phyloP scores from a whole-genome alignment of 805 yeast species.

The Candida chilensis region DNA sequence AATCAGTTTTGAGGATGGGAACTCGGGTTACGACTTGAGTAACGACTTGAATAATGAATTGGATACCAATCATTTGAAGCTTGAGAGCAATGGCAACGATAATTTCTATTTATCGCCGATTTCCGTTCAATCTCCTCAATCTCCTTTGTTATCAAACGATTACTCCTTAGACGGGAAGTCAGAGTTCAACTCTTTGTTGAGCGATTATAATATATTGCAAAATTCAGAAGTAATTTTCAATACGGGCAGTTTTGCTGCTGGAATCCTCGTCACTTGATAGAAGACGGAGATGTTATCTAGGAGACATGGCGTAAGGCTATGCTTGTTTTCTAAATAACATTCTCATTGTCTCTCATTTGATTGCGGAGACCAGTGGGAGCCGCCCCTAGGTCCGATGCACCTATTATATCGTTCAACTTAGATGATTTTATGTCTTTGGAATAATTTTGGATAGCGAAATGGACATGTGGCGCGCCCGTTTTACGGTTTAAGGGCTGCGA shows the following conservation, averaged over 20 bases:
- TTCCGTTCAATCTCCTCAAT: conserved; percentile 28
- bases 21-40: not conserved
- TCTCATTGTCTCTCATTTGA: too few relatives aligned
- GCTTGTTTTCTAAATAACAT: too few relatives aligned
- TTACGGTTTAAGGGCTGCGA: too few relatives aligned
- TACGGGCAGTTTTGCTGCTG: too few relatives aligned
- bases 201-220: conserved; percentile 4
- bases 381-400: conserved; percentile 1
- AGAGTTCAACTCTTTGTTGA: conserved; percentile 5
- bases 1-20: not conserved
- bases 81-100: not conserved
- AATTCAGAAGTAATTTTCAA: conserved; percentile 1
- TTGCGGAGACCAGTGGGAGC: too few relatives aligned
- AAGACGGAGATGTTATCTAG: too few relatives aligned
- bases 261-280: too few relatives aligned
- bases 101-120: conserved; percentile 29
- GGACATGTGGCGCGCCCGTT: too few relatives aligned
- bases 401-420: not conserved
- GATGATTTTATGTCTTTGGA: too few relatives aligned
- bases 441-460: too few relatives aligned
- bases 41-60: not conserved
- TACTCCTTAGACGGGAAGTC: conserved; percentile 6
- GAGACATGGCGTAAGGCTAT: too few relatives aligned
- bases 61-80: not conserved
- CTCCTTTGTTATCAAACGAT: conserved; percentile 12